Percentiles rank a stretch among this genome's conserved stretches.
Evolutionary conservation across 805 yeast species (phyloP).

Genomic region (Candida oleophila): DNA sequence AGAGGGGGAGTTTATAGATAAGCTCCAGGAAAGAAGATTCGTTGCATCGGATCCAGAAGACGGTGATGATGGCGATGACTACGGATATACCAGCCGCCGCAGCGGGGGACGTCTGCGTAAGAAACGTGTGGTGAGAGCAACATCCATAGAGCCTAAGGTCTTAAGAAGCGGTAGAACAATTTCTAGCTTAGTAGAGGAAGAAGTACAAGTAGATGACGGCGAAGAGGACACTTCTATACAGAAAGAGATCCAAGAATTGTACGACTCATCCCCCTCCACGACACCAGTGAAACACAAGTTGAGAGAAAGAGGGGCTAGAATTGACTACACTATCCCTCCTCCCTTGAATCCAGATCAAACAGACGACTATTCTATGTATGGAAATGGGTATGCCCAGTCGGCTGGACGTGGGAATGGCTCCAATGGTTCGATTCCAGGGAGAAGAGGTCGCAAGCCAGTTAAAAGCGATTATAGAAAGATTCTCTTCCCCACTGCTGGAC

Average conservation of each 20-base stretch:
- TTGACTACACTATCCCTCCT: constrained; percentile 82
- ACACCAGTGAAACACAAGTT: constrained; percentile 44
- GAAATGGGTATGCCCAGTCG: constrained; percentile 8
- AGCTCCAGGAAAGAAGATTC: constrained; percentile 31
- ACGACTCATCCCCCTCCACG: constrained; percentile 59
- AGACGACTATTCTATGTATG: not conserved
- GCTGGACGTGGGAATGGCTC: constrained; percentile 10
- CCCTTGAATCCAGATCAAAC: constrained; percentile 46
- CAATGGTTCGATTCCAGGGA: constrained; percentile 21
- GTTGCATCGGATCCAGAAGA: constrained; percentile 41
- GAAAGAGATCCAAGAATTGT: constrained; percentile 65
- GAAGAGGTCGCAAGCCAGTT: constrained; percentile 38
- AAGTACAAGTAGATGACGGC: constrained; percentile 16
- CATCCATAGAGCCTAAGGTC: constrained; percentile 20
- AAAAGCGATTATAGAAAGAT: constrained; percentile 59
- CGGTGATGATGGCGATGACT: constrained; percentile 17
- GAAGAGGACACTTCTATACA: constrained; percentile 43
- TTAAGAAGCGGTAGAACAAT: constrained; percentile 17
- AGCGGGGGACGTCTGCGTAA: constrained; percentile 11
- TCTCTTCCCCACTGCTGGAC: constrained; percentile 91
- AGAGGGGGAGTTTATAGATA: constrained; percentile 28
- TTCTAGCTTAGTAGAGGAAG: constrained; percentile 11
- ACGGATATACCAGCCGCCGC: constrained; percentile 17
- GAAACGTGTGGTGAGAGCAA: constrained; percentile 19
- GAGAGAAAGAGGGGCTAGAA: constrained; percentile 51